Conservation (phyloP, 768 basidiomycete genomes). For the Cystobasidium onofrii region DNA sequence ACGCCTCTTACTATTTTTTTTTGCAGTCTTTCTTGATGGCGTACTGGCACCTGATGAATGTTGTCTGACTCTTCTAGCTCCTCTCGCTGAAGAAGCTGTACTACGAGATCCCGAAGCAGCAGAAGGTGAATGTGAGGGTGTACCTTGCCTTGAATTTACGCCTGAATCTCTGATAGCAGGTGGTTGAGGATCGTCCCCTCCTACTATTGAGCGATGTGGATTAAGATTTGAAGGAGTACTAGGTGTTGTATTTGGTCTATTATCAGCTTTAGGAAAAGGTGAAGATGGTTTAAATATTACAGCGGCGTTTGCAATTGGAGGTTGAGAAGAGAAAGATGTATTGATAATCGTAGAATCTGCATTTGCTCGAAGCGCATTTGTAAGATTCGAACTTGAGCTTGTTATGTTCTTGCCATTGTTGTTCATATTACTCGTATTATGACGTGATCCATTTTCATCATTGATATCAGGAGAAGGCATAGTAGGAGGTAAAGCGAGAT, state of each 20-base stretch:
- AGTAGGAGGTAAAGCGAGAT: background rate
- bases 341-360: background rate
- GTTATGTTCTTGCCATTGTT: background rate
- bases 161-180: background rate
- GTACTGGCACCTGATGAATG: background rate
- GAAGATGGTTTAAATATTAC: background rate
- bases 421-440: background rate
- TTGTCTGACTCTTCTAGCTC: background rate
- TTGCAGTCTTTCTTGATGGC: background rate
- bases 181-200: background rate
- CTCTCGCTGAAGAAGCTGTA: background rate
- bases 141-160: background rate
- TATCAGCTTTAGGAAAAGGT: background rate
- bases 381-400: background rate
- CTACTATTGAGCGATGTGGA: background rate
- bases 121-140: background rate
- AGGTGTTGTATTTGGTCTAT: background rate
- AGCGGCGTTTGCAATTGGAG: background rate
- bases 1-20: background rate
- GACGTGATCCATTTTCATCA: background rate
- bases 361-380: background rate
- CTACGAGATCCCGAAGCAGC: background rate
- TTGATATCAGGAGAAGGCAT: background rate
- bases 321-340: background rate
- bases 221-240: background rate